Base-by-base conservation (phyloP, 768 basidiomycete species). In the Trametes coccinea region DNA sequence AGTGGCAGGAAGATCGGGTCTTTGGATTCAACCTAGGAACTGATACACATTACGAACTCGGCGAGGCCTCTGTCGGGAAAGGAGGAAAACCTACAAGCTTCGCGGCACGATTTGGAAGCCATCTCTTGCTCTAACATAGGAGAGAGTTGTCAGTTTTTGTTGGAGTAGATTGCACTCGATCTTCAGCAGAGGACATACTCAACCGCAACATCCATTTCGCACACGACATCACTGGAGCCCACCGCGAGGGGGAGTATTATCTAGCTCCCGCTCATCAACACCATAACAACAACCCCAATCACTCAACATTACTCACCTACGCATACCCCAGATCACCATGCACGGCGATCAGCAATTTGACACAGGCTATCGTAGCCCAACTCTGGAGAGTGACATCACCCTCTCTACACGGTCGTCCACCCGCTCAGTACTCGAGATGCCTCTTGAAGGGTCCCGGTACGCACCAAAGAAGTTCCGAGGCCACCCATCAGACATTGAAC, bases 401-500 rank as follows among this genome's bases (percentile, higher is more conserved):
- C 34, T 37, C 27, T 46, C 45, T 17, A 46, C 27, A 9, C 45
- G 17, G 22, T 46, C 45, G 17, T 46, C 34, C 34, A 37, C 45
- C 2, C 17, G 45, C 27, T 46, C 45, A 46, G 45, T 40, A 29
- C 33, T 50, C 9, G 57, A 63, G 30, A 50, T 69, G 40, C 68
- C 68, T 27, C 27, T 67, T 40, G 57, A 50, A 14, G 65, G 65
- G 45, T 27, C 54, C 4, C 65, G 60, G 37, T 56, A 57, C 2
- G 65, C 67, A 1, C 69, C 69, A 11, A 66, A 62, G 55, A 64
- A 49, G 6, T 68, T 70, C 50, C 59, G 56, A 45, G 69, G 69
- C 1, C 60, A 65, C 10, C 53, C 64, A 52, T 44, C 66, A 1
- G 65, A 67, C n/a, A 61, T 70, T 1, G 43, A 61, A 1, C 46